Evolutionary conservation across 202 grass and related monocot genomes (phyloP), one percentile per base, ranked within the genome.

Genomic region (Musa balbisiana): DNA sequence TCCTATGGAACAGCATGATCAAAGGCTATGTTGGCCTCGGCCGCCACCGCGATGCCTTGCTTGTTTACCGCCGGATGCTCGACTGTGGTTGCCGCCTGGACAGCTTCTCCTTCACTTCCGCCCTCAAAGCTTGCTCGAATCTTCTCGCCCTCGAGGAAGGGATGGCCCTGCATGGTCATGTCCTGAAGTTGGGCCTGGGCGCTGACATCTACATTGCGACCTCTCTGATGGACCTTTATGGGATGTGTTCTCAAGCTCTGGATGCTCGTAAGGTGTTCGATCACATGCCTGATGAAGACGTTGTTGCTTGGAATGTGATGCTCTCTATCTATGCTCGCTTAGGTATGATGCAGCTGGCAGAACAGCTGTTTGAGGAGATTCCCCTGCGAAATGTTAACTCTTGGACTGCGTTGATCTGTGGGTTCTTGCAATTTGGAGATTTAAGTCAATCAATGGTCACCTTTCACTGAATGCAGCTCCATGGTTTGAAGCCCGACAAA

Each of bases 391-490:
- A 73, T 17, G 52, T 73, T 11, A 22, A 55, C 3, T 22, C 71
- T 22, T 73, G 52, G 71, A 54, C 71, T 27, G 71, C 71, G 11
- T 24, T 73, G 11, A 73, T 73, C 55, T 73, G 22, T 16, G 71
- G 52, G 10, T 54, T 27, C 26, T 51, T 52, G 17, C 22, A 33
- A 52, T 55, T 29, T 14, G 25, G 55, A 27, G 52, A 56, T 21
- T 12, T 51, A 2, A 24, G 55, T 15, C 23, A 55, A 53, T 20
- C 22, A 54, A 17, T 55, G 10, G 27, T 13, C 12, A 12, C 27
- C 11, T 53, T 73, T 23, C 21, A 54, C 3, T 0, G 21, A 51
- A 73, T 73, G 52, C 51, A 9, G 11, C 2, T 20, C 23, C 4
- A 73, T 54, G n/a, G 3, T 19, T 51, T 26, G 53, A 73, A 73